Conservation (phyloP, 2,329 filamentous ascomycete genomes). For the Ophiobolus disseminans region DNA sequence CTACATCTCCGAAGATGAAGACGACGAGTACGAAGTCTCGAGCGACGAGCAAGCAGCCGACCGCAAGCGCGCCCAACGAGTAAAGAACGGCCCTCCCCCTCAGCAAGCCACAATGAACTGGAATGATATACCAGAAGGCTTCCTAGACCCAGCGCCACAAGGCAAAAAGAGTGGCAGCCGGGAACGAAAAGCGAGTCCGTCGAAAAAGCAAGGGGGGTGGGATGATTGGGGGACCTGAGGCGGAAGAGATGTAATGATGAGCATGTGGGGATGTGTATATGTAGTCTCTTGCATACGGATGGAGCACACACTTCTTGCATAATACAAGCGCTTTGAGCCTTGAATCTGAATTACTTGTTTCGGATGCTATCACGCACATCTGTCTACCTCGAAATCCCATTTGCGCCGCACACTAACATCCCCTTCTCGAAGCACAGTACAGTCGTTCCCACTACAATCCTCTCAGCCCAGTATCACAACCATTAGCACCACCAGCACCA, state of each 20-base stretch:
- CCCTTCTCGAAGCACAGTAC: not conserved
- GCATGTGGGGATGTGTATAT: constrained; percentile 21
- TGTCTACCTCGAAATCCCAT: not conserved
- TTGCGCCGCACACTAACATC: not conserved
- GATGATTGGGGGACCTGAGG: constrained; percentile 32
- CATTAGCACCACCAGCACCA: too few species aligned
- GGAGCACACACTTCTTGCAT: not conserved
- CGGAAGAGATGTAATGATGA: constrained; percentile 9
- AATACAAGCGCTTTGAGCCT: not conserved
- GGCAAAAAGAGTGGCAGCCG: constrained; percentile 37
- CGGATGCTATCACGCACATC: not conserved
- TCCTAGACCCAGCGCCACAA: constrained; percentile 40
- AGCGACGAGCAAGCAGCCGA: constrained; percentile 41
- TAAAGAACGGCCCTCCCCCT: constrained; percentile 14
- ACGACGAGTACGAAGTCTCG: constrained; percentile 45
- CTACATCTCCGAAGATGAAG: constrained; percentile 48
- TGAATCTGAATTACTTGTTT: not conserved
- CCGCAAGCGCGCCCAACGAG: constrained; percentile 21
- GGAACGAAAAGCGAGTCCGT: constrained; percentile 35
- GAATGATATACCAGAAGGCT: constrained; percentile 59
- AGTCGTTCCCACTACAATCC: not conserved
- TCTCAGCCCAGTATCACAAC: too few species aligned
- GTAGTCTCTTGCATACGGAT: constrained; percentile 19
- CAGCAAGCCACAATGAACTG: constrained; percentile 48
- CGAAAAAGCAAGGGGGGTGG: constrained; percentile 36